Evolutionary conservation across 2,329 filamentous ascomycete species (phyloP).

Genomic region (Fusarium newnesense): DNA sequence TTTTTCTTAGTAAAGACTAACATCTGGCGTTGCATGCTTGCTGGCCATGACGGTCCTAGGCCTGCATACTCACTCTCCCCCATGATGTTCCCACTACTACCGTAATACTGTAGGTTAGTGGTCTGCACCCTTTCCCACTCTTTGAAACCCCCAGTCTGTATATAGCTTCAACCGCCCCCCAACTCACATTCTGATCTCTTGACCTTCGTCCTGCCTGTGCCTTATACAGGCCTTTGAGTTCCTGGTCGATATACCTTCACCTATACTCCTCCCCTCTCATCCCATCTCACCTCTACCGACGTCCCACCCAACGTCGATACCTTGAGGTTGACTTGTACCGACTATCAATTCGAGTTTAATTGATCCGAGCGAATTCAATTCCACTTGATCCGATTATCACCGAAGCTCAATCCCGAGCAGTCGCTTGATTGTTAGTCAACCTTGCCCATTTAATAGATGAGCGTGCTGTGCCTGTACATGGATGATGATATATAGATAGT

Average conservation of each 20-base stretch:
- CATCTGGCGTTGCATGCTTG: conserved; percentile 26
- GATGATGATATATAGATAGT: background rate
- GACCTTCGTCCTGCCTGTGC: conserved; percentile 33
- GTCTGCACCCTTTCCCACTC: conserved; percentile 23
- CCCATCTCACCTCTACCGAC: conserved; percentile 3
- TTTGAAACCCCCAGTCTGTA: conserved; percentile 42
- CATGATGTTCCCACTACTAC: conserved; percentile 7
- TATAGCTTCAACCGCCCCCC: conserved; percentile 44
- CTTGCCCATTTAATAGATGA: background rate
- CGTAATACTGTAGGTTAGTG: conserved; percentile 1
- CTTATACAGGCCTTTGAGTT: conserved; percentile 39
- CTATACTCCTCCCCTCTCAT: conserved; percentile 5
- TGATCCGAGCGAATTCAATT: conserved; percentile 11
- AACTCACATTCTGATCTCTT: conserved; percentile 11
- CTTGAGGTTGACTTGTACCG: conserved; percentile 1
- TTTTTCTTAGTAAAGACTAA: conserved; percentile 7
- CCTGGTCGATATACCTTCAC: conserved; percentile 36
- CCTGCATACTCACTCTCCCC: background rate
- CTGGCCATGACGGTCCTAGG: conserved; percentile 30
- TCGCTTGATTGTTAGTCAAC: conserved; percentile 34
- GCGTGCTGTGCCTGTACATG: background rate
- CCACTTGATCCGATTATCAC: conserved; percentile 2
- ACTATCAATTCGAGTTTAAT: background rate
- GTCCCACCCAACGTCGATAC: conserved; percentile 11
- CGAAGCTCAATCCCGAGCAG: conserved; percentile 15